These are phyloP conservation scores for Limnomonas spitsbergensis DNA, from an alignment of 139 green algal genomes.

Conservation along the genomic window DNA sequence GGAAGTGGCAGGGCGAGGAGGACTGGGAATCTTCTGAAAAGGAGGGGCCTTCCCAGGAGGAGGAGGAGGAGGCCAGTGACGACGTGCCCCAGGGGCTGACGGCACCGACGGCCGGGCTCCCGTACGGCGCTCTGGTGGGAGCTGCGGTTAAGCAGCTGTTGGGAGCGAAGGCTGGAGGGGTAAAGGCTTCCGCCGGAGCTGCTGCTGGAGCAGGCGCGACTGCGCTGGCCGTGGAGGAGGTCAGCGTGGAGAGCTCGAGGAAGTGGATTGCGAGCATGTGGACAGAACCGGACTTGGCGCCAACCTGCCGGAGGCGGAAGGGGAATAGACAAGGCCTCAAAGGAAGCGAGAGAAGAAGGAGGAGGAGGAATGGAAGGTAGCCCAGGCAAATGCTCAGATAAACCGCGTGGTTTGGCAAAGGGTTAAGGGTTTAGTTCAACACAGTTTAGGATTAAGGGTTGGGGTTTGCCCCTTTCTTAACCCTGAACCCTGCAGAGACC, in stretches of 20 bases:
- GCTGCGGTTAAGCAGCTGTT: background rate
- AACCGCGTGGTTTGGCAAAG: too few species aligned
- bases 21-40: background rate
- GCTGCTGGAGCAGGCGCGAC: background rate
- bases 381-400: too few species aligned
- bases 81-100: too few species aligned
- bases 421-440: too few species aligned
- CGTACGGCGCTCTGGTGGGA: background rate
- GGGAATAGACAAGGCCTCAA: too few species aligned
- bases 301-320: too few species aligned
- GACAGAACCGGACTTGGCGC: background rate
- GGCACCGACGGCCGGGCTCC: too few species aligned
- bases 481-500: too few species aligned
- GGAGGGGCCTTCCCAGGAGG: background rate
- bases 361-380: too few species aligned
- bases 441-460: too few species aligned
- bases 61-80: background rate
- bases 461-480: too few species aligned
- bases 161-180: background rate
- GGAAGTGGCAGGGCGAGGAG: background rate
- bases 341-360: too few species aligned
- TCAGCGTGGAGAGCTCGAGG: background rate
- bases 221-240: background rate
- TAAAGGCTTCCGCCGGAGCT: background rate
- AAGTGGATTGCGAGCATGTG: background rate